phyloP scores from a whole-genome alignment of 441 rosid species.

The Populus hybrid region DNA sequence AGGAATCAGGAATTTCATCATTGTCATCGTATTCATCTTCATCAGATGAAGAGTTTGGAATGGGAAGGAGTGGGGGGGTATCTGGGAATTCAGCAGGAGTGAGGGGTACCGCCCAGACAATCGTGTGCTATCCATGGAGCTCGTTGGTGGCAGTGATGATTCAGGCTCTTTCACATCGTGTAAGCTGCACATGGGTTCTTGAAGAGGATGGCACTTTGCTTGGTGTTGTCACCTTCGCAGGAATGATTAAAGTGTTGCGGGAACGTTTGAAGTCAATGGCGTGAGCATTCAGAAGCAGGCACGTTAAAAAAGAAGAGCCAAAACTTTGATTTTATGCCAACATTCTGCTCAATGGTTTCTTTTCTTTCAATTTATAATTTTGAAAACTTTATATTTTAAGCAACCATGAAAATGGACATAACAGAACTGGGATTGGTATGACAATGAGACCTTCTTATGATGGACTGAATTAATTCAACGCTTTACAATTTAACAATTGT shows the following conservation, averaged over 20 bases:
- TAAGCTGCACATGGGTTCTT: conserved; percentile 59
- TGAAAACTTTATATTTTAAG: not conserved
- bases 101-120: conserved; percentile 40
- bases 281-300: not conserved
- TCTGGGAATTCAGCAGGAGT: conserved; percentile 32
- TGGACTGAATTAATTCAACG: not conserved
- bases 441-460: not conserved
- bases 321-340: not conserved
- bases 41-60: conserved; percentile 50
- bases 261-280: conserved; percentile 36
- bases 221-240: conserved; percentile 54
- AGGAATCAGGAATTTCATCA: conserved; percentile 31
- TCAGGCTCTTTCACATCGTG: conserved; percentile 63
- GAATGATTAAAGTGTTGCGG: conserved; percentile 51
- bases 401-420: not conserved
- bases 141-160: conserved; percentile 71
- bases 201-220: conserved; percentile 45
- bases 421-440: not conserved
- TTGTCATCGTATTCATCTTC: conserved; percentile 24
- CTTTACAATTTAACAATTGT: not conserved
- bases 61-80: conserved; percentile 28
- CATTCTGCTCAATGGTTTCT: not conserved
- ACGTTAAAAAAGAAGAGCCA: not conserved
- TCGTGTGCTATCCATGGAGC: conserved; percentile 55
- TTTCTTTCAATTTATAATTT: not conserved